Percentiles rank a stretch among this genome's conserved stretches.
These are phyloP conservation scores for Boletus reticulatus DNA, from an alignment of 768 basidiomycete genomes.

Conservation along the genomic window DNA sequence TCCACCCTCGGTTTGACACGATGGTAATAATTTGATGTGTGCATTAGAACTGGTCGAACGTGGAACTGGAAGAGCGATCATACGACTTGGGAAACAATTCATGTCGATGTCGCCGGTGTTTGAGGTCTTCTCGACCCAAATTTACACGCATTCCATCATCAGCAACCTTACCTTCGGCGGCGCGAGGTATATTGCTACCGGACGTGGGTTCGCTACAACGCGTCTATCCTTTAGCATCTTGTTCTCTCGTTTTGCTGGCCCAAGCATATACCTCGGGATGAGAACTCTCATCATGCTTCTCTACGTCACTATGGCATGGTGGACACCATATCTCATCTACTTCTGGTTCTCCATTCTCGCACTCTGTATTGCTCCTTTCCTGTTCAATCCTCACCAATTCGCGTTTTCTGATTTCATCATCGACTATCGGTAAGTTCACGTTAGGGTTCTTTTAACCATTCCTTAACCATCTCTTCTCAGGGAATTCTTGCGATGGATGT, in stretches of 20 bases:
- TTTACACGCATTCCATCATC: constrained; percentile 96
- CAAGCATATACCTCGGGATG: constrained; percentile 97
- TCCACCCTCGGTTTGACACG: background rate
- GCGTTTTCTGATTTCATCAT: constrained; percentile 95
- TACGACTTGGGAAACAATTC: constrained; percentile 93
- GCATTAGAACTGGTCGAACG: constrained; percentile 87
- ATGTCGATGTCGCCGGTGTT: constrained; percentile 91
- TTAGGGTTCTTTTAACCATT: background rate
- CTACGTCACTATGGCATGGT: constrained; percentile 89
- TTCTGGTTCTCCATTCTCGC: constrained; percentile 97
- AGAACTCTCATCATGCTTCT: constrained; percentile 88
- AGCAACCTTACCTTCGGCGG: constrained; percentile 98
- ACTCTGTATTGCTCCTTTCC: constrained; percentile 92
- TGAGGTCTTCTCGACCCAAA: constrained; percentile 98
- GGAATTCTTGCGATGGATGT: constrained; percentile 99
- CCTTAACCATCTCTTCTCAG: constrained; percentile 36
- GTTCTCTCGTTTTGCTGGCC: constrained; percentile 98
- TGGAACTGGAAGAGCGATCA: constrained; percentile 87
- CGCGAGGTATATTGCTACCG: constrained; percentile 97
- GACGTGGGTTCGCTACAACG: constrained; percentile 97
- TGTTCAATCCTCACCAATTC: constrained; percentile 99
- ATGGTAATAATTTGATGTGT: constrained; percentile 13
- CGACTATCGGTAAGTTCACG: constrained; percentile 71
- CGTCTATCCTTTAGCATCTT: constrained; percentile 93
- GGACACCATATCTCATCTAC: constrained; percentile 92